A percentile compares a stretch with the other conserved stretches of the same genome.
Conservation (phyloP, 306 rosid species). For the Luffa aegyptiaca region DNA sequence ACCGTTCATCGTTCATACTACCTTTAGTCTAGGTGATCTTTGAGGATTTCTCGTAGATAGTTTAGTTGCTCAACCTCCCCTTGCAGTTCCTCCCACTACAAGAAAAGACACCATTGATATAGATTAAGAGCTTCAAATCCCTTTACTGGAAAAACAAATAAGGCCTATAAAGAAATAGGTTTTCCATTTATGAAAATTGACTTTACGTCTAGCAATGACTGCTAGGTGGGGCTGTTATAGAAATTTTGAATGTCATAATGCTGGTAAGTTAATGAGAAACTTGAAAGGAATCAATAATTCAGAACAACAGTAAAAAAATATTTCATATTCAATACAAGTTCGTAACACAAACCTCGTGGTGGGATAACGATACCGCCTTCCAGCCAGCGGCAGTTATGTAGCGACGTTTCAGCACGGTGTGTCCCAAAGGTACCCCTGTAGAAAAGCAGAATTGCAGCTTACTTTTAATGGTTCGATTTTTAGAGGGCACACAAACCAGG, state of each 20-base stretch:
- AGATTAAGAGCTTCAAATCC: neutral
- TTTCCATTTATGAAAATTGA: neutral
- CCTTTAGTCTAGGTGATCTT: slow-evolving; percentile 28
- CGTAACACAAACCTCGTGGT: slow-evolving; percentile 46
- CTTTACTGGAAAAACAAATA: neutral
- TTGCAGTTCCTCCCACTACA: slow-evolving; percentile 84
- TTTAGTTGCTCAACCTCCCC: slow-evolving; percentile 55
- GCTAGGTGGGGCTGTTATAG: neutral
- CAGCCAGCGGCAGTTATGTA: slow-evolving; percentile 75
- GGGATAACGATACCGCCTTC: slow-evolving; percentile 57
- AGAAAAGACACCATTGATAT: slow-evolving; percentile 2
- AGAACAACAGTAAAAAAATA: neutral
- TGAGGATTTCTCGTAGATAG: slow-evolving; percentile 57
- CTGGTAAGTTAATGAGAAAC: neutral
- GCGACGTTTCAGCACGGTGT: slow-evolving; percentile 71
- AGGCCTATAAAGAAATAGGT: neutral
- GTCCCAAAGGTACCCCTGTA: slow-evolving; percentile 76
- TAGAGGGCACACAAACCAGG: neutral
- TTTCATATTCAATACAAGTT: neutral
- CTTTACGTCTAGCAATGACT: neutral
- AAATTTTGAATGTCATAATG: neutral
- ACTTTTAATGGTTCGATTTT: neutral
- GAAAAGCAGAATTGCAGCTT: neutral
- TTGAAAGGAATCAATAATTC: neutral
- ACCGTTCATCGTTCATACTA: neutral